These are phyloP conservation scores for Linanthus parryae DNA, from an alignment of 148 eudicot species.

Conservation along the genomic window DNA sequence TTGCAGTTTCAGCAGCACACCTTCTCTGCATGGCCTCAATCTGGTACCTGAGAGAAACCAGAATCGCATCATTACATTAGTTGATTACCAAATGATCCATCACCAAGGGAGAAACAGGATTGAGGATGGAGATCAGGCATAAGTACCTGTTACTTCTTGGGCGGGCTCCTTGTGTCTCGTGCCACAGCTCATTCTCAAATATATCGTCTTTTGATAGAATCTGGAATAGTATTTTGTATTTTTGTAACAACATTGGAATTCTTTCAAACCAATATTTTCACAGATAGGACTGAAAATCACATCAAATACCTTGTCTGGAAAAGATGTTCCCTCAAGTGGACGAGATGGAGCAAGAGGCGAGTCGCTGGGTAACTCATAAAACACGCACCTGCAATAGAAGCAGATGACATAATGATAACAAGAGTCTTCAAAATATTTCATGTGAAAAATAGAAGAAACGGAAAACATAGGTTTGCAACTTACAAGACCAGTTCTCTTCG, in stretches of 20 bases:
- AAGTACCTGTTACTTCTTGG: neutral
- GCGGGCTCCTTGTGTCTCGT: neutral
- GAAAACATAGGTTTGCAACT: no score
- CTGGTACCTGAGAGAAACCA: neutral
- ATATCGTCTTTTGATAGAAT: slow-evolving; percentile 1
- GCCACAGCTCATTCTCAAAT: neutral
- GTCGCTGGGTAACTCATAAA: no score
- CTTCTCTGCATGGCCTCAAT: neutral
- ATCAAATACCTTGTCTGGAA: neutral
- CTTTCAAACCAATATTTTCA: neutral
- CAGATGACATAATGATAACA: no score
- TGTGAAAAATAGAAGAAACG: no score
- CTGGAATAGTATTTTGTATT: neutral
- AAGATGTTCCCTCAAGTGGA: no score
- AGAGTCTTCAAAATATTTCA: no score
- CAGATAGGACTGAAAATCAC: neutral
- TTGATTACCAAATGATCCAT: neutral
- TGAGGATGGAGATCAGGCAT: neutral
- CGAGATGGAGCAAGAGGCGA: no score
- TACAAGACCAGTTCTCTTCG: no score
- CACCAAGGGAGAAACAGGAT: neutral
- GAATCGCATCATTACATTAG: no score
- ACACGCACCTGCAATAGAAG: no score
- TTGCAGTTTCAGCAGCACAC: neutral
- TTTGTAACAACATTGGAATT: neutral